A percentile compares a stretch with the other conserved stretches of the same genome.
These are phyloP conservation scores for Paxillus ammoniavirescens DNA, from an alignment of 768 basidiomycete species.

Conservation along the genomic window DNA sequence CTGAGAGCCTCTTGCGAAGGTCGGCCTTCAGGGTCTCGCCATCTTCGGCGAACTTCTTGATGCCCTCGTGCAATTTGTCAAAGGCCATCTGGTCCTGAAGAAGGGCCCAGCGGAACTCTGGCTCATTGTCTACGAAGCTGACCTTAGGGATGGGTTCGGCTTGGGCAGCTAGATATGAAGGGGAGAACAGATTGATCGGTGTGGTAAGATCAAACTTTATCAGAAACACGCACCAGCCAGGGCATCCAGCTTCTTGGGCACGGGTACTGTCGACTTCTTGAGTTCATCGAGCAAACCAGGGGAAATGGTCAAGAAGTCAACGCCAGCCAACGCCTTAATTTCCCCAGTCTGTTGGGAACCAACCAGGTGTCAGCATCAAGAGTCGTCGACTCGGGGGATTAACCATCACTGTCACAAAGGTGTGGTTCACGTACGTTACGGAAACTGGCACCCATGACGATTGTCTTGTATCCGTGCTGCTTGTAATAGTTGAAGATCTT, in stretches of 20 bases:
- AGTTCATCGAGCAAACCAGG: conserved; percentile 91
- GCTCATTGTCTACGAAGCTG: conserved; percentile 85
- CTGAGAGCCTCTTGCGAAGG: conserved; percentile 63
- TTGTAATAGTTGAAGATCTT: conserved; percentile 99
- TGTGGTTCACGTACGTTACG: conserved; percentile 69
- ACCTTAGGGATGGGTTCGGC: conserved; percentile 73
- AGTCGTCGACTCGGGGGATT: conserved; percentile 2
- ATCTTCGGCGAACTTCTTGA: conserved; percentile 97
- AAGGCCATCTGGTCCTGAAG: conserved; percentile 97
- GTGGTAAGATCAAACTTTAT: conserved; percentile 4
- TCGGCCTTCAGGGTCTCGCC: conserved; percentile 84
- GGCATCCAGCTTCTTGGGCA: conserved; percentile 84
- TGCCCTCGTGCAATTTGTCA: conserved; percentile 97
- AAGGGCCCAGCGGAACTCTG: conserved; percentile 94
- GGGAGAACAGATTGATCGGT: neutral
- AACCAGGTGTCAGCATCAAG: conserved; percentile 6
- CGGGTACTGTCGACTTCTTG: conserved; percentile 69
- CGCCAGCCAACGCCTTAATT: conserved; percentile 92
- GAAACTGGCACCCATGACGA: conserved; percentile 99
- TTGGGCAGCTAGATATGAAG: conserved; percentile 41
- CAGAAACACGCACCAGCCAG: conserved; percentile 46
- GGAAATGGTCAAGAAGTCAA: conserved; percentile 96
- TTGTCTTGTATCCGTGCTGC: conserved; percentile 96
- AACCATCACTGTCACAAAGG: neutral
- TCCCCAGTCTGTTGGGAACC: conserved; percentile 63